phyloP scores from a whole-genome alignment of 805 yeast species.

The Starmerella bombi region DNA sequence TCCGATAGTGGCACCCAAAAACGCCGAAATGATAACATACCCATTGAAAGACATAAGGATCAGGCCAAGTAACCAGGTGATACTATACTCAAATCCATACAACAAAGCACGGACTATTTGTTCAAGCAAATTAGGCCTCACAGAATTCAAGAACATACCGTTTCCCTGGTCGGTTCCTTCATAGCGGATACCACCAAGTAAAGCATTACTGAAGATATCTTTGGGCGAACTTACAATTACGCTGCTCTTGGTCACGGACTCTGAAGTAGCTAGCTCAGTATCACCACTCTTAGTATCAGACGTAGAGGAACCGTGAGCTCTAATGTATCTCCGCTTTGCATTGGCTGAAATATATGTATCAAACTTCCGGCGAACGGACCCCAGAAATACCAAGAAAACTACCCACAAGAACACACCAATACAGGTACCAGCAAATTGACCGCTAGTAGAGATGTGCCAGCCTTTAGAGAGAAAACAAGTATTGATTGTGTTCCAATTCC shows the following conservation, averaged over 20 bases:
- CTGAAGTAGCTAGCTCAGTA: background rate
- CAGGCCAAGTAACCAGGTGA: slow-evolving; percentile 54
- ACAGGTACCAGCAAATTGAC: slow-evolving; percentile 62
- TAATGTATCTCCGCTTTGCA: background rate
- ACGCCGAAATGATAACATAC: slow-evolving; percentile 48
- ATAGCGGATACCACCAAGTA: background rate
- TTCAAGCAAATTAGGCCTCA: slow-evolving; percentile 35
- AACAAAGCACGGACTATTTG: slow-evolving; percentile 39
- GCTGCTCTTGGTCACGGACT: background rate
- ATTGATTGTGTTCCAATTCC: slow-evolving; percentile 64
- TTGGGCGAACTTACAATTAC: too few relatives aligned
- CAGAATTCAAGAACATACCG: background rate
- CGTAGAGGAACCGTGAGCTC: background rate
- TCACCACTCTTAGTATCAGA: background rate
- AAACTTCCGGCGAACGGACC: slow-evolving; percentile 40
- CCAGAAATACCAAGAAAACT: slow-evolving; percentile 43
- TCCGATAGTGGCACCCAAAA: slow-evolving; percentile 49
- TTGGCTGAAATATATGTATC: slow-evolving; percentile 22
- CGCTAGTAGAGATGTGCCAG: slow-evolving; percentile 49
- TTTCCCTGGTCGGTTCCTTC: background rate
- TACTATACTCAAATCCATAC: slow-evolving; percentile 49
- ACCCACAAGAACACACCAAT: slow-evolving; percentile 52
- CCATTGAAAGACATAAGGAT: slow-evolving; percentile 67
- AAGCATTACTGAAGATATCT: too few relatives aligned
- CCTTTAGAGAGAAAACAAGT: slow-evolving; percentile 48